Evolutionary conservation across 495 filamentous ascomycete genomes (phyloP), one percentile per base, ranked within the genome.

Genomic region (Penicillium riverlandense): DNA sequence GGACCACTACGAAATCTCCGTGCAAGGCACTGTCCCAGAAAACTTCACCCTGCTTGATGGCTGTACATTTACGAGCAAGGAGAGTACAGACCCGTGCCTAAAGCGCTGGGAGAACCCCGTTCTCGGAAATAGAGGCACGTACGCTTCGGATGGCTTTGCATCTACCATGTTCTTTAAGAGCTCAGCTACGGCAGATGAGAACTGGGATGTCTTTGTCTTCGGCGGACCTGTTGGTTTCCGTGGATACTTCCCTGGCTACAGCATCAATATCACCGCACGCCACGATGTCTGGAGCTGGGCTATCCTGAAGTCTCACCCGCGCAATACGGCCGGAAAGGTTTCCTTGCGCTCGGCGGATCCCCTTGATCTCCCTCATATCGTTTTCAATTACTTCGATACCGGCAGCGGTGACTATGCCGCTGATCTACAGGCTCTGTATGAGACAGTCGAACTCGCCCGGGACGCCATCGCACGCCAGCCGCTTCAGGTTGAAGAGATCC

Each of bases 1-100:
- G 42, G 79, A 85, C 49, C 78, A 77, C 52, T 74, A 78, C 53
- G 78, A 82, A 43, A 65, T 63, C 22, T 48, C 61, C 37, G 66
- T 80, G 9, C 60, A 65, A 13, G 71, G 57, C 40, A 53, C 62
- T 5, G 59, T 62, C 8, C 64, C 71, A 22, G 4, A 22, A 3
- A 22, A 22, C 22, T 22, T 22, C 22, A 22, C 22, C 4, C 22
- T 22, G 22, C 22, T 22, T 22, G 22, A 22, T 6, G 22, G 66
- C 22, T 22, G 22, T 22, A 22, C 22, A 22, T 22, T 22, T 4
- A 22, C 22, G 2, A 4, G 2, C 22, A 22, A 22, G 4, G 22
- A 22, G 2, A 22, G 22, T 22, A 22, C 22, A 22, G 57, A 82
- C 47, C 65, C 69, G 1, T 80, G 76, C 55, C 55, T 78, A 40